These are phyloP conservation scores for Conringia planisiliqua DNA, from an alignment of 345 rosid species.

Conservation along the genomic window DNA sequence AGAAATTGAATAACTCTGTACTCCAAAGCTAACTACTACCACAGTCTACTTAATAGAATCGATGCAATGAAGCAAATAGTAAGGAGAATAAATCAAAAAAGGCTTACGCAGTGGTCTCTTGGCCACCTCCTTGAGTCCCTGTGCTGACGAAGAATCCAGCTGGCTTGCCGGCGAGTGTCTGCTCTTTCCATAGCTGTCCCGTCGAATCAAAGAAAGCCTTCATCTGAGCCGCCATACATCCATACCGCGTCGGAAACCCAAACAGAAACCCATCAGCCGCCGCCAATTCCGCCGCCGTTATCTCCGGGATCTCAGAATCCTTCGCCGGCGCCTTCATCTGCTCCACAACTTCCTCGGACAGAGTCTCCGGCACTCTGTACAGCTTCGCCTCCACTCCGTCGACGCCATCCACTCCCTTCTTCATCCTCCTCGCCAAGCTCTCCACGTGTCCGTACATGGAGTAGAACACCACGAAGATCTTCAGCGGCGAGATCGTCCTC, in stretches of 20 bases:
- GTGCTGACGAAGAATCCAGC: constrained; percentile 84
- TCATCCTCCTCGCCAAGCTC: constrained; percentile 62
- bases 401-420: constrained; percentile 58
- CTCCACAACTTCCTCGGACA: constrained; percentile 48
- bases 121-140: constrained; percentile 90
- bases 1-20: background rate
- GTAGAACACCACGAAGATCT: constrained; percentile 52
- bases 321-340: constrained; percentile 55
- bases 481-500: constrained; percentile 25
- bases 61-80: background rate
- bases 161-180: constrained; percentile 76
- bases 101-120: constrained; percentile 84
- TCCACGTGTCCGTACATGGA: constrained; percentile 85
- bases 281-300: constrained; percentile 48
- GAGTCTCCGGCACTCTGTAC: constrained; percentile 62
- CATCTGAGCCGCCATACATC: constrained; percentile 84
- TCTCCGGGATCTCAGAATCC: constrained; percentile 48
- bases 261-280: constrained; percentile 62
- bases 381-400: constrained; percentile 57
- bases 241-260: constrained; percentile 81
- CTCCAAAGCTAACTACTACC: background rate
- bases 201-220: constrained; percentile 75
- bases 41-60: background rate
- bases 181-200: constrained; percentile 58
- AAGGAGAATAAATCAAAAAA: background rate